These are phyloP conservation scores for Durio zibethinus DNA, from an alignment of 345 rosid genomes.

Conservation along the genomic window DNA sequence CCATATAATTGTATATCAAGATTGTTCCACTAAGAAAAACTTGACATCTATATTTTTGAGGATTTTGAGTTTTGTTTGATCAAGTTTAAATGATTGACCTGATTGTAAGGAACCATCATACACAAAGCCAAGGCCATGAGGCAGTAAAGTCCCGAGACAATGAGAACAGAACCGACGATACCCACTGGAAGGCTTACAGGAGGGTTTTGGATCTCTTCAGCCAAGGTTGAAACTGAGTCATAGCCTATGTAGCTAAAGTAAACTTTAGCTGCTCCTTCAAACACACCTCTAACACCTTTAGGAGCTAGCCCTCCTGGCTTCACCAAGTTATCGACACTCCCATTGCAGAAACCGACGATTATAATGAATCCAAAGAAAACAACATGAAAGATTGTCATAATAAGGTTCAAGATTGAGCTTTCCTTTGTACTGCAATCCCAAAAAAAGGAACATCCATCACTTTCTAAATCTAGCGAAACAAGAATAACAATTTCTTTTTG, in stretches of 20 bases:
- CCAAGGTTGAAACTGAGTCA: constrained; percentile 90
- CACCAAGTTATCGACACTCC: constrained; percentile 53
- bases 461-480: constrained; percentile 23
- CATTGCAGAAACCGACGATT: constrained; percentile 61
- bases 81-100: constrained; percentile 41
- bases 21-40: neutral
- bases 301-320: constrained; percentile 82
- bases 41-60: neutral
- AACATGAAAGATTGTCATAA: constrained; percentile 80
- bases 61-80: neutral
- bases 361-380: constrained; percentile 81
- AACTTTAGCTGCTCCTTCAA: constrained; percentile 83
- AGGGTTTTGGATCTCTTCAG: constrained; percentile 91
- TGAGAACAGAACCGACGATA: constrained; percentile 73
- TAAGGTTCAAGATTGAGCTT: constrained; percentile 72
- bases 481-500: neutral
- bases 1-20: neutral
- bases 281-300: constrained; percentile 66
- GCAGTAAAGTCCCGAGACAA: constrained; percentile 69
- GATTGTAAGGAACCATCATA: constrained; percentile 69
- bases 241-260: constrained; percentile 92
- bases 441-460: constrained; percentile 19
- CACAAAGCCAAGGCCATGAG: constrained; percentile 85
- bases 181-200: constrained; percentile 75
- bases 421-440: constrained; percentile 77